Conservation (phyloP, 1,139 yeast genomes). For the Scheffersomyces stambukii region DNA sequence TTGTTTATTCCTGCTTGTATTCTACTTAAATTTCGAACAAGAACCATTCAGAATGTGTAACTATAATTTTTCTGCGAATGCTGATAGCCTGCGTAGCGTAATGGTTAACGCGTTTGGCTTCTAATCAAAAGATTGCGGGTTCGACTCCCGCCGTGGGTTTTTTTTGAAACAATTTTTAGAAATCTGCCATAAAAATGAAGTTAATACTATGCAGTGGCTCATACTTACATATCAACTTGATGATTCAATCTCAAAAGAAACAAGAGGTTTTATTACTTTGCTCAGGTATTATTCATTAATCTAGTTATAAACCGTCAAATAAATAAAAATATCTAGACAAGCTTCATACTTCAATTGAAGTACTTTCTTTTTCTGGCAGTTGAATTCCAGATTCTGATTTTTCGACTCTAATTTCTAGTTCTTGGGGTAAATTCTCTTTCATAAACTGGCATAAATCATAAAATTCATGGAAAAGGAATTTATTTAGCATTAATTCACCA, state of each 20-base stretch:
- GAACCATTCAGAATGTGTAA: too few species aligned
- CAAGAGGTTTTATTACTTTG: not conserved
- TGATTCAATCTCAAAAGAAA: too few species aligned
- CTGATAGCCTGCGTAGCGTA: slow-evolving; percentile 45
- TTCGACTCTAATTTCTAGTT: too few species aligned
- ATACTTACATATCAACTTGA: too few species aligned
- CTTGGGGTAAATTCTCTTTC: slow-evolving; percentile 8
- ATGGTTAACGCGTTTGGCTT: slow-evolving; percentile 48
- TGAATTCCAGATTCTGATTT: not conserved
- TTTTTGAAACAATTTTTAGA: too few species aligned
- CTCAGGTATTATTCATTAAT: slow-evolving; percentile 1
- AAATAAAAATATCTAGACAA: not conserved
- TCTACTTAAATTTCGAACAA: too few species aligned
- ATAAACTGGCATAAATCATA: slow-evolving; percentile 20
- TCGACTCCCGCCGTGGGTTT: slow-evolving; percentile 48
- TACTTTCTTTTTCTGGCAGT: not conserved
- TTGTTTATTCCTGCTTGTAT: too few species aligned
- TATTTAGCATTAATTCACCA: slow-evolving; percentile 30
- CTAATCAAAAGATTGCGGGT: slow-evolving; percentile 48
- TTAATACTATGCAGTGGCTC: too few species aligned
- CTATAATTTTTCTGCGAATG: too few species aligned
- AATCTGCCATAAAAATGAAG: too few species aligned
- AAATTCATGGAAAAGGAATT: slow-evolving; percentile 27
- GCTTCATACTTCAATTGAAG: not conserved
- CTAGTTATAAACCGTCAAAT: too few species aligned